Percentiles rank a stretch among this genome's conserved stretches.
These are phyloP conservation scores for Vaccinium myrtillus DNA, from an alignment of 148 eudicot genomes.

Conservation along the genomic window DNA sequence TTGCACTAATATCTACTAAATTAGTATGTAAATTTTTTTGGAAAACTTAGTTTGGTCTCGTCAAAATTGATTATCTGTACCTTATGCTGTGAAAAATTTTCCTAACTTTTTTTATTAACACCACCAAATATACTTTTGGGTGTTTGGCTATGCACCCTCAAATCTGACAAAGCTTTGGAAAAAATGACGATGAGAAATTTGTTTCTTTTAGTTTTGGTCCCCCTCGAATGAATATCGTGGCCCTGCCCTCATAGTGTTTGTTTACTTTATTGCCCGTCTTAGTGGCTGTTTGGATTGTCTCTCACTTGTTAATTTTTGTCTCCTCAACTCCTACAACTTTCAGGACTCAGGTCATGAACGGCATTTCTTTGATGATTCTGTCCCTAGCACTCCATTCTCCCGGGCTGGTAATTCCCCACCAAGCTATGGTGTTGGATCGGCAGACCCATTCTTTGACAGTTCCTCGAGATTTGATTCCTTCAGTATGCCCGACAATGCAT, in stretches of 20 bases:
- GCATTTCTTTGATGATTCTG: slow-evolving; percentile 83
- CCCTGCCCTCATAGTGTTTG: background rate
- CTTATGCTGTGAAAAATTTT: background rate
- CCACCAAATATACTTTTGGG: background rate
- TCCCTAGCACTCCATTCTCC: slow-evolving; percentile 74
- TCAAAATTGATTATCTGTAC: background rate
- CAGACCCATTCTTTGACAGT: slow-evolving; percentile 65
- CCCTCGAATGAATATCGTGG: background rate
- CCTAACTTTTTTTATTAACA: background rate
- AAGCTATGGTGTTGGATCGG: slow-evolving; percentile 54
- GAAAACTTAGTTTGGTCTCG: background rate
- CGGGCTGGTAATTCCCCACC: slow-evolving; percentile 70
- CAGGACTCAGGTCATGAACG: slow-evolving; percentile 67
- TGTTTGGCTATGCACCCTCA: background rate
- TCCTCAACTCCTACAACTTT: slow-evolving; percentile 7
- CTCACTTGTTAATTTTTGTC: background rate
- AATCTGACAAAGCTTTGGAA: background rate
- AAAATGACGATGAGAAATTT: background rate
- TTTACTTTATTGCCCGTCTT: background rate
- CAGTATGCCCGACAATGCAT: slow-evolving; percentile 19
- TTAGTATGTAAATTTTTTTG: background rate
- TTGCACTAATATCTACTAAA: background rate
- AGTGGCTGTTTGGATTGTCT: background rate
- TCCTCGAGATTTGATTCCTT: slow-evolving; percentile 58
- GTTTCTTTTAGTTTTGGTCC: background rate